Evolutionary conservation across 192 early-diverging fungal genomes (phyloP), one percentile per base, ranked within the genome.

Genomic region (Gamsiella multidivaricata): DNA sequence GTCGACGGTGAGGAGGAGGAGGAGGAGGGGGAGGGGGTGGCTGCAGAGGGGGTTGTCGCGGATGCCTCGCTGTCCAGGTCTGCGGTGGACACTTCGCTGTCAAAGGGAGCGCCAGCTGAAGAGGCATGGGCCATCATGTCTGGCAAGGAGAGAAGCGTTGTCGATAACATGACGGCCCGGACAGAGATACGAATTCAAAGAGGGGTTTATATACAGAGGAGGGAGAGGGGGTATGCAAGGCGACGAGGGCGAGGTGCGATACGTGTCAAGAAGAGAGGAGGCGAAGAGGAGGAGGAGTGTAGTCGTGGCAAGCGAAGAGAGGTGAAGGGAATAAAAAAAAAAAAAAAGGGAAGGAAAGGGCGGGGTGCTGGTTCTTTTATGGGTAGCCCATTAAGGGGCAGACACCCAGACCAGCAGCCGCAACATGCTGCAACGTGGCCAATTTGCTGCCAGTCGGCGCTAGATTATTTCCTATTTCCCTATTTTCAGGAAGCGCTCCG

Each of bases 111-210:
- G 61, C 61, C 74, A 78, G 74, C 74, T 69, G 74, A 78, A 78
- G 74, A 78, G 65, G 74, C 74, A 78, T 78, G 74, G 74, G 74
- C 74, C 74, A 78, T 69, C 74, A 78, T 78, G 74, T 68, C 43
- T 58, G 74, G 65, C 74, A 69, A 63, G 17, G 39, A 55, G 23
- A 66, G 56, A 50, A 64, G 54, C 63, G 74, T 78, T 60, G 65
- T 78, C 65, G 74, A 78, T 53, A 78, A 78, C 74, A 78, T 78
- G 74, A 78, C 69, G 74, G 74, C 74, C 74, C 74, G 74, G 74
- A 78, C 74, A 69, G 65, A 63, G 61, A 61, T 51, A 39, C 54
- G 61, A 50, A 37, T 32, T 57, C 36, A 78, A 58, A n/a, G 51
- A 43, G 39, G n/a, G 54, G 52, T 68, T 69, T 78, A 78, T 78